Conservation (phyloP, 2,329 filamentous ascomycete genomes). For the Scedosporium minutisporum region DNA sequence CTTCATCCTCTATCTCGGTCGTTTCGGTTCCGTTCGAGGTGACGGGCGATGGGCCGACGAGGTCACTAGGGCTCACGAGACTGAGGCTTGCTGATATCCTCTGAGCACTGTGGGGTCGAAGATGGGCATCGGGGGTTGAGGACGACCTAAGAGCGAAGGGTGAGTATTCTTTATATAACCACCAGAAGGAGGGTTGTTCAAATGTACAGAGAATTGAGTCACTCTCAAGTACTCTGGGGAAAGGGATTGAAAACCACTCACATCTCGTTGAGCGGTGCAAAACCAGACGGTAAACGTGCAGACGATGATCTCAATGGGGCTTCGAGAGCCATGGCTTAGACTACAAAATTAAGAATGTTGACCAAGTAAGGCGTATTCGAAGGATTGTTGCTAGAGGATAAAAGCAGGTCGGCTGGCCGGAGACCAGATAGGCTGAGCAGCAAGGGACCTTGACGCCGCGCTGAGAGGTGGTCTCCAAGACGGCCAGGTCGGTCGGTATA, state of each 20-base stretch:
- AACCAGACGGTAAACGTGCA: constrained; percentile 44
- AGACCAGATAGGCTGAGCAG: neutral
- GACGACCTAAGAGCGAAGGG: constrained; percentile 27
- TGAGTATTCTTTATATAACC: no score
- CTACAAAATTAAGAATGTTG: constrained; percentile 6
- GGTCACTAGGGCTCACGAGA: constrained; percentile 53
- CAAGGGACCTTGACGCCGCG: neutral
- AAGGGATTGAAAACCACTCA: constrained; percentile 4
- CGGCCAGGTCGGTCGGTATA: neutral
- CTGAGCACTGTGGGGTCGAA: constrained; percentile 41
- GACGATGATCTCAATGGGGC: constrained; percentile 54
- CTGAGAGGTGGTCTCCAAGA: neutral
- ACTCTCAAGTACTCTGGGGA: neutral
- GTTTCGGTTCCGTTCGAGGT: constrained; percentile 76
- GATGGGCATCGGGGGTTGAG: constrained; percentile 28
- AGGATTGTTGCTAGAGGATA: constrained; percentile 9
- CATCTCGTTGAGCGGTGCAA: constrained; percentile 25
- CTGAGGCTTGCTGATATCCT: constrained; percentile 43
- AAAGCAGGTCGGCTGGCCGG: neutral
- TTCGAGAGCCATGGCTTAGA: constrained; percentile 46
- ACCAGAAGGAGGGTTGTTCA: neutral
- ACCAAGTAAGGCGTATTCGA: neutral
- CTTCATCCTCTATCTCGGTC: constrained; percentile 77
- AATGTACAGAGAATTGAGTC: neutral
- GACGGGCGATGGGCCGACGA: constrained; percentile 73